A percentile compares a stretch with the other conserved stretches of the same genome.
Conservation (phyloP, 441 rosid species). For the Pelargonium cotyledonis region DNA sequence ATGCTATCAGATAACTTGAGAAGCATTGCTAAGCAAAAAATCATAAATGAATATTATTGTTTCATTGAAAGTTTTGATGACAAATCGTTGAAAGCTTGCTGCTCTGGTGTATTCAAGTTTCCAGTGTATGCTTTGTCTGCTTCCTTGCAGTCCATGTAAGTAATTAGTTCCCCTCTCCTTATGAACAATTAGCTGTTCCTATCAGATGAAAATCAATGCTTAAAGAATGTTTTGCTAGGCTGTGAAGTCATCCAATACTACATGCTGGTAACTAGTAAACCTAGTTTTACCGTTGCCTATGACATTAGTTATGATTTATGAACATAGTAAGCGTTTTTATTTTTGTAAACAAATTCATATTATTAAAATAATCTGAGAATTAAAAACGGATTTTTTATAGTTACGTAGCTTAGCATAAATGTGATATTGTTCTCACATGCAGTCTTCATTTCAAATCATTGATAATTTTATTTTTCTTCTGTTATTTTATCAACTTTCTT, state of each 20-base stretch:
- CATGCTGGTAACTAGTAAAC: conserved; percentile 9
- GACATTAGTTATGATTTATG: not conserved
- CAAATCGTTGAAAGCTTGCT: conserved; percentile 26
- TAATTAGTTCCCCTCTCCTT: conserved; percentile 13
- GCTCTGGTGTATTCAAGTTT: conserved; percentile 34
- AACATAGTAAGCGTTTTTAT: not conserved
- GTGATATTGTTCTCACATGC: not conserved
- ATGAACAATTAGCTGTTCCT: not conserved
- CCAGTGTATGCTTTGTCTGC: conserved; percentile 67
- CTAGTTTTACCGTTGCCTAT: not conserved
- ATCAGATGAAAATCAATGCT: conserved; percentile 10
- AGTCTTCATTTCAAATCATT: not conserved
- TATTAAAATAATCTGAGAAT: not conserved
- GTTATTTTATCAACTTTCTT: not conserved
- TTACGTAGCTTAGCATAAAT: not conserved
- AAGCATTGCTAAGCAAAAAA: conserved; percentile 45
- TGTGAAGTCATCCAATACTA: not conserved
- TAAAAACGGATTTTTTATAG: not conserved
- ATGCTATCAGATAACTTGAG: conserved; percentile 44
- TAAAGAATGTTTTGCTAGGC: not conserved
- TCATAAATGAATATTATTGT: conserved; percentile 46
- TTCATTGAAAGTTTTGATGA: conserved; percentile 42
- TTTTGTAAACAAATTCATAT: not conserved
- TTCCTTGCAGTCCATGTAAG: conserved; percentile 67
- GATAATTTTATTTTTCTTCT: too few species aligned